phyloP scores from a whole-genome alignment of 1,284 basidiomycete genomes.

The Malassezia restricta region DNA sequence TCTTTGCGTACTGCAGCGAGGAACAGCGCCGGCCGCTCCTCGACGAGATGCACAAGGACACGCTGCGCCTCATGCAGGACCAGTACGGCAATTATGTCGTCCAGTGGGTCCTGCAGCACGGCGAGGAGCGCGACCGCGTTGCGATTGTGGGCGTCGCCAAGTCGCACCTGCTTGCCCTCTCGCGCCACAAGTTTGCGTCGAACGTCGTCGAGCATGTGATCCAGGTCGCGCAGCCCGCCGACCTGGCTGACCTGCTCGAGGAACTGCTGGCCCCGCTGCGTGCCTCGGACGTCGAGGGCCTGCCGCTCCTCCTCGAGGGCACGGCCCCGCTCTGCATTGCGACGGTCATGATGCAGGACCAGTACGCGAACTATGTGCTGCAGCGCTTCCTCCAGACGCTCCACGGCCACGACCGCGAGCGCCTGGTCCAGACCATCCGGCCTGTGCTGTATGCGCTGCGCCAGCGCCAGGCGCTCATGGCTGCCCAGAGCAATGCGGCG shows the following conservation, averaged over 20 bases:
- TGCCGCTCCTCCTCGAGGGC: not conserved
- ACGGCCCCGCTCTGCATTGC: conserved; percentile 16
- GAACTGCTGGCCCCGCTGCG: conserved; percentile 58
- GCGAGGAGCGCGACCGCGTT: conserved; percentile 59
- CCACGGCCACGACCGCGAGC: conserved; percentile 18
- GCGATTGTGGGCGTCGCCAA: conserved; percentile 62
- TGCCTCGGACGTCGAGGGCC: not conserved
- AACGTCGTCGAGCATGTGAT: conserved; percentile 94
- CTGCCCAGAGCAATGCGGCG: not conserved
- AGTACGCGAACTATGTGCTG: conserved; percentile 57
- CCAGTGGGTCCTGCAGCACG: conserved; percentile 80
- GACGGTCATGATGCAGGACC: conserved; percentile 69
- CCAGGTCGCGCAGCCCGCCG: conserved; percentile 56
- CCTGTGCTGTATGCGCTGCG: conserved; percentile 21
- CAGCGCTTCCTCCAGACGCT: conserved; percentile 42
- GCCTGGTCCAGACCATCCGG: conserved; percentile 19
- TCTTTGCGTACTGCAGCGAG: conserved; percentile 59
- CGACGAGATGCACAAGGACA: conserved; percentile 68
- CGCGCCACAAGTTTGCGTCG: conserved; percentile 78
- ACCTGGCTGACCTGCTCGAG: conserved; percentile 60
- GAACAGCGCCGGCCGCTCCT: conserved; percentile 60
- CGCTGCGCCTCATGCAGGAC: conserved; percentile 47
- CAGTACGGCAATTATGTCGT: conserved; percentile 69
- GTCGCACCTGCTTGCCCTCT: conserved; percentile 60
- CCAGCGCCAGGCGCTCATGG: conserved; percentile 5